These are phyloP conservation scores for Stereum hirsutum DNA, from an alignment of 1,284 basidiomycete species.

Conservation along the genomic window DNA sequence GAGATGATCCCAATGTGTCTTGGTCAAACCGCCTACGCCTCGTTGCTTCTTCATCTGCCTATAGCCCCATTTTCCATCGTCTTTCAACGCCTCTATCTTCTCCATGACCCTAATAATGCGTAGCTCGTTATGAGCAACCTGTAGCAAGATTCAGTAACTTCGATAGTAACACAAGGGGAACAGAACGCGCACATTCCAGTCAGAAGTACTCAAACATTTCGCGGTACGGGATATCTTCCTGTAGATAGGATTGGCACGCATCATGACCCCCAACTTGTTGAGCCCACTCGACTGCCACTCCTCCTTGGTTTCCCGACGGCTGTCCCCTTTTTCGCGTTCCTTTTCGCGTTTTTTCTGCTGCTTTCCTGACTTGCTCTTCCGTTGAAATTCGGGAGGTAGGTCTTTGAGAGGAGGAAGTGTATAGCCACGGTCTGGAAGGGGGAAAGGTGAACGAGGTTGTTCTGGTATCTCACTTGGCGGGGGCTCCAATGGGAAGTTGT, in stretches of 20 bases:
- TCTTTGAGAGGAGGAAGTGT: conserved; percentile 50
- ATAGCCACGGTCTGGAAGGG: conserved; percentile 38
- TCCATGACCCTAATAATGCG: conserved; percentile 76
- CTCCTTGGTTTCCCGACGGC: conserved; percentile 51
- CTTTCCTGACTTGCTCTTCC: conserved; percentile 48
- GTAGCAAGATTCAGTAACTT: conserved; percentile 2
- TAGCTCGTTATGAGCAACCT: conserved; percentile 75
- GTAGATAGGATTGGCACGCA: conserved; percentile 67
- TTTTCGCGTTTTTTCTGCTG: conserved; percentile 50
- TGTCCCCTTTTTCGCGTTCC: conserved; percentile 23
- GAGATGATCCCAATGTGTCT: conserved; percentile 94
- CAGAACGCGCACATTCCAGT: conserved; percentile 60
- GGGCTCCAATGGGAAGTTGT: conserved; percentile 10
- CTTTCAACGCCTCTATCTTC: conserved; percentile 80
- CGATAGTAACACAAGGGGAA: not conserved
- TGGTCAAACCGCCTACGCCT: conserved; percentile 67
- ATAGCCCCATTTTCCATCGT: conserved; percentile 82
- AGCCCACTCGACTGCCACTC: conserved; percentile 63
- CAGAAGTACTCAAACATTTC: conserved; percentile 68
- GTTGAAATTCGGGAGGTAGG: conserved; percentile 55
- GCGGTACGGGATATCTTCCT: conserved; percentile 55
- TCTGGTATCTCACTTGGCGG: conserved; percentile 18
- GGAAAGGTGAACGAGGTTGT: conserved; percentile 9
- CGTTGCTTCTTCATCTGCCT: conserved; percentile 94
- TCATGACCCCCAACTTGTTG: conserved; percentile 59